Conservation (phyloP, 345 rosid species). For the Brassica nigra region DNA sequence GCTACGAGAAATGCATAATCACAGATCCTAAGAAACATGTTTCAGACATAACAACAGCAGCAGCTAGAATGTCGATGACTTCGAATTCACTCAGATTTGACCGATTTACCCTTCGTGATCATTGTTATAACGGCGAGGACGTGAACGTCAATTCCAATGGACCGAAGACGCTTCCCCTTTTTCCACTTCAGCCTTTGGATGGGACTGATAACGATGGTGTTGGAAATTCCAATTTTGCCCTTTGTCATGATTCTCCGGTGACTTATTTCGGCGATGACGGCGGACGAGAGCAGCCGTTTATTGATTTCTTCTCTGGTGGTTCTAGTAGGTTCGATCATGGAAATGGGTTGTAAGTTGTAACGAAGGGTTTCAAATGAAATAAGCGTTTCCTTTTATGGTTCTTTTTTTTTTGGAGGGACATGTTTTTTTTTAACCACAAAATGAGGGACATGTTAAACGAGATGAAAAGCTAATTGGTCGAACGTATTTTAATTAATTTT, state of each 20-base stretch:
- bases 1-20: constrained; percentile 22
- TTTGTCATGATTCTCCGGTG: constrained; percentile 16
- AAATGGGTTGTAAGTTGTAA: constrained; percentile 33
- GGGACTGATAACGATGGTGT: background rate
- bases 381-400: background rate
- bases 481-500: too few species aligned
- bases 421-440: background rate
- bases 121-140: constrained; percentile 14
- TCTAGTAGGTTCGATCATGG: constrained; percentile 9
- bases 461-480: background rate
- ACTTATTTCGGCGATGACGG: constrained; percentile 3
- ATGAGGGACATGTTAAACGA: background rate
- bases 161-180: constrained; percentile 37
- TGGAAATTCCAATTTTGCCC: constrained; percentile 13
- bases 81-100: constrained; percentile 34
- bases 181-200: constrained; percentile 39
- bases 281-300: constrained; percentile 32
- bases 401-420: too few species aligned
- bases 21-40: constrained; percentile 30
- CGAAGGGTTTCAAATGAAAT: background rate
- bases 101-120: constrained; percentile 26
- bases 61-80: constrained; percentile 27
- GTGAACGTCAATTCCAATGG: constrained; percentile 25
- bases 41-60: constrained; percentile 23
- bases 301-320: constrained; percentile 39